Percentiles rank a stretch among this genome's conserved stretches.
Evolutionary conservation across 116 monocot genomes (phyloP).

Genomic region (Phalaenopsis hybrid): DNA sequence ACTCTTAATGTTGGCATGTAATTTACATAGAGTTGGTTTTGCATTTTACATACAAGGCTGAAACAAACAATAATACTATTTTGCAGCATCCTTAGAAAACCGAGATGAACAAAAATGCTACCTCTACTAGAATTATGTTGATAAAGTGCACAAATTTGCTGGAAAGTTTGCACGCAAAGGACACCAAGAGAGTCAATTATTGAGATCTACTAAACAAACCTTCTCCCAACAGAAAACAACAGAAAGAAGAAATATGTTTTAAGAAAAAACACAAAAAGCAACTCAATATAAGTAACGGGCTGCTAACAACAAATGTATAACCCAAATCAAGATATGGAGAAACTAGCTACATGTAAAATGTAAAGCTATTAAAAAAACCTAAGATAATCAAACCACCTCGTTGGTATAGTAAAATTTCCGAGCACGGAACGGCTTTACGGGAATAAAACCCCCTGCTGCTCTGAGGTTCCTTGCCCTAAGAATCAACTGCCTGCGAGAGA

Average conservation of each 20-base stretch:
- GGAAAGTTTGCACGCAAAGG: not conserved
- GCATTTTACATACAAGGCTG: not conserved
- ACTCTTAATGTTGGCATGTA: not conserved
- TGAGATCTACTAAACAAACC: not conserved
- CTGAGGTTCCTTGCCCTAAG: slow-evolving; percentile 84
- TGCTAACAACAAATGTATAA: not conserved
- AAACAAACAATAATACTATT: not conserved
- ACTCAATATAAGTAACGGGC: not conserved
- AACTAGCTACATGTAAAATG: not conserved
- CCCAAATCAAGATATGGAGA: not conserved
- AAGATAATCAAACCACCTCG: slow-evolving; percentile 42
- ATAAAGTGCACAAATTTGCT: not conserved
- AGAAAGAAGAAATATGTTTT: not conserved
- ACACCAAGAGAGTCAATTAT: not conserved
- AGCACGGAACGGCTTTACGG: slow-evolving; percentile 67
- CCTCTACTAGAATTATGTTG: not conserved
- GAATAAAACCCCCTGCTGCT: slow-evolving; percentile 67
- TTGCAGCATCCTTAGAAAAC: not conserved
- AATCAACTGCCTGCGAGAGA: slow-evolving; percentile 62
- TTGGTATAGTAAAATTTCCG: slow-evolving; percentile 77
- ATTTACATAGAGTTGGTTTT: not conserved
- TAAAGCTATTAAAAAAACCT: not conserved
- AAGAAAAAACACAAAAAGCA: not conserved
- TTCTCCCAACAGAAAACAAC: not conserved
- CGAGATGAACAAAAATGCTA: not conserved